Evolutionary conservation across 176 grass and related monocot genomes (phyloP), one percentile per base, ranked within the genome.

Genomic region (Bromus sterilis): DNA sequence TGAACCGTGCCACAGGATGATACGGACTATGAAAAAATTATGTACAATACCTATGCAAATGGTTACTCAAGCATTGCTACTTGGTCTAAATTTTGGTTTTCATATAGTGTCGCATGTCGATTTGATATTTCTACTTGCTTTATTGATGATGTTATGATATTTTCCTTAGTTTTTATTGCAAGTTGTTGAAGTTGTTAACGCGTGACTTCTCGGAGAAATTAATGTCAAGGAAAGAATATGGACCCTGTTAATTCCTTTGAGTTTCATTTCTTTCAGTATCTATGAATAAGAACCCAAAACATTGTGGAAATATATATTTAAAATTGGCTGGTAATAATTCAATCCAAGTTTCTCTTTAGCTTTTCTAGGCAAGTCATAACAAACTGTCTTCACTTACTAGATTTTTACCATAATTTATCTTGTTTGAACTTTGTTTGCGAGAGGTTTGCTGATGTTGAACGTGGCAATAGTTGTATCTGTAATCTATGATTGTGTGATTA

Each of bases 1-100:
- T 66, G 21, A 41, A 63, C 31, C 18, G 18, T 84, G 64, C 74
- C 78, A 57, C 71, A 98, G 90, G 95, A 98, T 89, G 90, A 98
- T 82, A 98, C 94, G 90, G 88, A 91, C 74, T 98, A 57, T 87
- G 95, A 5, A 90, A 98, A 79, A 88, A 58, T 21, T 98, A 94
- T 49, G 90, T 98, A 30, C 89, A 94, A 43, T 98, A 93, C 79
- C 91, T 98, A 32, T 98, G 92, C 83, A 87, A 94, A 84, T 98
- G 95, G 92, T 85, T 98, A 76, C 92, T 98, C 66, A 77, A 94
- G 44, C 79, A 89, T 77, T 94, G 87, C 79, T n/a, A n/a, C n/a
- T n/a, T n/a, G n/a, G n/a, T n/a, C n/a, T n/a, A n/a, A n/a, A n/a
- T n/a, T n/a, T n/a, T n/a, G n/a, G n/a, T n/a, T n/a, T n/a, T n/a